Evolutionary conservation across 176 grass and related monocot genomes (phyloP), one percentile per base, ranked within the genome.

Genomic region (Oryza rufipogon): DNA sequence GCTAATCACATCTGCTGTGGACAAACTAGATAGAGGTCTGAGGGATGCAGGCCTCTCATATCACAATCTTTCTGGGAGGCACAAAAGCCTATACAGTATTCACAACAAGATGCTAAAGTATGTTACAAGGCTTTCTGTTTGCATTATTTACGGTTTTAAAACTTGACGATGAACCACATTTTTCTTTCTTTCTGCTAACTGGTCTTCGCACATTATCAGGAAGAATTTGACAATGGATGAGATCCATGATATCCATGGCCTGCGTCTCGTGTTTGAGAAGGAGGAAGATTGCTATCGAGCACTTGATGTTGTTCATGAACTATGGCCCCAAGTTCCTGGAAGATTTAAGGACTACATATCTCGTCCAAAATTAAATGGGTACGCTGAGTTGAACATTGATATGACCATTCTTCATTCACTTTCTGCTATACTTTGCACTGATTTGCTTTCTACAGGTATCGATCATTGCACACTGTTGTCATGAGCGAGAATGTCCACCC

Each of bases 91-190:
- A 36, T 87, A 89, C 67, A 89, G 89, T 71, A 84, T 89, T 14
- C 71, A 91, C 73, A 87, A 65, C 49, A 94, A 94, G 39, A 94
- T 94, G 92, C 82, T 88, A 19, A 97, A 91, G 94, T 96, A 82
- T 64, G 91, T 75, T 72, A 11, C 56, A 9, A 75, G 15, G 4
- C 3, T 63, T 76, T 36, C 22, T 65, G 15, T 86, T 77, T 80
- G 14, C n/a, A 16, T 81, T 66, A 36, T 60, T 2, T 51, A 14
- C 64, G 58, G 26, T 79, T 73, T 3, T 20, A 76, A 22, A 85
- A 78, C 9, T 64, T 74, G 4, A 1, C 64, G 63, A 48, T 71
- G 36, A 23, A 58, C 30, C 41, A 26, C 4, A 66, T 23, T 64
- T 45, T 51, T 49, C 9, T 84, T n/a, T 34, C 12, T 30, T 17